Conservation (phyloP, 1,139 yeast genomes). For the Yamadazyma membranifaciens region DNA sequence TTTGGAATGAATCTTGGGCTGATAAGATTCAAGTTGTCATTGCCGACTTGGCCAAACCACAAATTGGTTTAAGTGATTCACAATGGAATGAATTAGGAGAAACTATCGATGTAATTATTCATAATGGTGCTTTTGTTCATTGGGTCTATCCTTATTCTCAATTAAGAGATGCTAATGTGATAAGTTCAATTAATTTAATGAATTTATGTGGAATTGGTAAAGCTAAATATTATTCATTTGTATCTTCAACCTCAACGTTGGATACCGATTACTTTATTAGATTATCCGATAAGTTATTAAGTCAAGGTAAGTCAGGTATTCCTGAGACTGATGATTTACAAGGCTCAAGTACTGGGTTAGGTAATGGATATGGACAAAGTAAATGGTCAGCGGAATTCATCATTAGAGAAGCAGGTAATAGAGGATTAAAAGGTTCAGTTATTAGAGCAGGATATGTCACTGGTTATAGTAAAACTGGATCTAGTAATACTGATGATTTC, state of each 20-base stretch:
- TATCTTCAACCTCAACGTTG: slow-evolving; percentile 90
- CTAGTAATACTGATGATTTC: slow-evolving; percentile 95
- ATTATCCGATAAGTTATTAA: slow-evolving; percentile 67
- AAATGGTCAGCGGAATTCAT: slow-evolving; percentile 97
- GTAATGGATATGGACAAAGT: slow-evolving; percentile 94
- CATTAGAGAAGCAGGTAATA: slow-evolving; percentile 79
- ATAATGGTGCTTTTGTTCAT: slow-evolving; percentile 97
- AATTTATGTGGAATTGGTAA: slow-evolving; percentile 78
- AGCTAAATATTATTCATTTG: slow-evolving; percentile 84
- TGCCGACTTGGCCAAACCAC: slow-evolving; percentile 73
- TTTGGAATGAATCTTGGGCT: slow-evolving; percentile 70
- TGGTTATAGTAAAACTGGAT: slow-evolving; percentile 80
- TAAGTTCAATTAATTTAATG: slow-evolving; percentile 83
- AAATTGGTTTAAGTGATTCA: slow-evolving; percentile 64
- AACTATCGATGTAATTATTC: slow-evolving; percentile 77
- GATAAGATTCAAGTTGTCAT: slow-evolving; percentile 65
- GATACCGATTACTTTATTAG: slow-evolving; percentile 81
- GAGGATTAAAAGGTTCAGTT: slow-evolving; percentile 85
- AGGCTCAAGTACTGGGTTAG: slow-evolving; percentile 80
- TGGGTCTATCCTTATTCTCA: slow-evolving; percentile 97
- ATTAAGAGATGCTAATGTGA: slow-evolving; percentile 89
- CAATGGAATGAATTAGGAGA: slow-evolving; percentile 60
- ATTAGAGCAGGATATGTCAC: slow-evolving; percentile 96
- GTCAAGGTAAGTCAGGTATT: slow-evolving; percentile 69
- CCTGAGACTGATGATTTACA: slow-evolving; percentile 77